Evolutionary conservation across 2,329 filamentous ascomycete species (phyloP), one percentile per base, ranked within the genome.

Genomic region (Penicillium sp.): DNA sequence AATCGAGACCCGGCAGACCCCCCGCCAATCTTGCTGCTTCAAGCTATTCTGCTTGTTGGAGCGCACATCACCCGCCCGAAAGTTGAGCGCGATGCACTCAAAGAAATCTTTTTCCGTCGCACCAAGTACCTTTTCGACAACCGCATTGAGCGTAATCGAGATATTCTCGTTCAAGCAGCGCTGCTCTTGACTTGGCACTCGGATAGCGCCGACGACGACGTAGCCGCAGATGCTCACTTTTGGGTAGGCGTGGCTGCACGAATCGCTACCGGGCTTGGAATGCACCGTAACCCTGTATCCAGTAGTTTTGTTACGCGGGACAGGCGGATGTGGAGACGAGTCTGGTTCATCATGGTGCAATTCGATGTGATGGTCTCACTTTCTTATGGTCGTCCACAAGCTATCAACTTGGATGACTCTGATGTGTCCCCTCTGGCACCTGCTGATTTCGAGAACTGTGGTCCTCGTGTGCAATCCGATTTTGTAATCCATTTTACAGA

Each of bases 161-260:
- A 78, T 52, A 72, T 74, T 28, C 69, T 81, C 43, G 71, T 81
- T n/a, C 79, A 81, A 60, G 75, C 75, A 3, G 77, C 78, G 1
- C 64, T 81, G 20, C 69, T 81, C 1, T 57, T 81, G 45, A 80
- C 78, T 2, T 81, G 79, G 79, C 75, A 80, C 54, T 75, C 77
- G 1, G 77, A 81, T 42, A 65, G 63, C 7, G 73, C 76, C 12
- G 76, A 78, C 23, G 79, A 81, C 54, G 78, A 80, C 59, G 75
- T 81, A 6, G 67, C 77, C 4, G 75, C 77, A 33, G 81, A 81
- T 55, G 73, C 75, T 13, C 79, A 72, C 53, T 68, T 74, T 51
- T 81, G 78, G 78, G 69, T 80, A 6, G 79, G 79, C 2, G 69
- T 78, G 3, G 79, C 78, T 4, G 71, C 72, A 15, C 71, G 78